Evolutionary conservation across 2,329 filamentous ascomycete genomes (phyloP).

Genomic region (Hymenoscyphus scutula): DNA sequence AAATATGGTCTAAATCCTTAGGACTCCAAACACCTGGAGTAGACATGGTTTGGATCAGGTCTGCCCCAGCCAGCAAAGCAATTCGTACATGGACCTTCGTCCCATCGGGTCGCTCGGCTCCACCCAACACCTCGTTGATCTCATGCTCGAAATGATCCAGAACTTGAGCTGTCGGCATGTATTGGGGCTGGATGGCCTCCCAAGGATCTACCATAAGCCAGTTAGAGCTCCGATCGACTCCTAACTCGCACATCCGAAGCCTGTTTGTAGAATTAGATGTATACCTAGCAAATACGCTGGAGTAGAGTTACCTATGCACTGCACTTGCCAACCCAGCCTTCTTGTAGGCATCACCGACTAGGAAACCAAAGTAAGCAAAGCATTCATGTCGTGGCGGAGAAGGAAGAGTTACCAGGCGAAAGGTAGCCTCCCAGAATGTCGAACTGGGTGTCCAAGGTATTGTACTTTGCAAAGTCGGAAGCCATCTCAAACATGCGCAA

Average conservation of each 20-base stretch:
- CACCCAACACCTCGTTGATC: slow-evolving; percentile 76
- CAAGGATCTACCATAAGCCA: slow-evolving; percentile 87
- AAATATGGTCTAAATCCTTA: slow-evolving; percentile 81
- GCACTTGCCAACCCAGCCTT: slow-evolving; percentile 76
- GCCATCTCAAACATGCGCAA: slow-evolving; percentile 89
- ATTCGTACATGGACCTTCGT: slow-evolving; percentile 64
- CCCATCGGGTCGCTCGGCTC: slow-evolving; percentile 68
- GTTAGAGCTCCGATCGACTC: slow-evolving; percentile 69
- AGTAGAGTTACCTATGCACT: slow-evolving; percentile 55
- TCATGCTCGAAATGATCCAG: slow-evolving; percentile 90
- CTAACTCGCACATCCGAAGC: slow-evolving; percentile 83
- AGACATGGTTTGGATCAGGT: slow-evolving; percentile 54
- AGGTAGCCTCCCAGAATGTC: slow-evolving; percentile 86
- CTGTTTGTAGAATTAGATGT: slow-evolving; percentile 37
- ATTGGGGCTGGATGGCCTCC: slow-evolving; percentile 82
- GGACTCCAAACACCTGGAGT: slow-evolving; percentile 76
- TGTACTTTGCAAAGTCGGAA: slow-evolving; percentile 67
- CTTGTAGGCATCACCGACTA: slow-evolving; percentile 57
- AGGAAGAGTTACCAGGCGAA: slow-evolving; percentile 40
- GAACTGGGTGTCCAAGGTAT: slow-evolving; percentile 58
- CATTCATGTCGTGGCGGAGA: slow-evolving; percentile 44
- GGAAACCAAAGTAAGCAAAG: slow-evolving; percentile 5
- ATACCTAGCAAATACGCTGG: background rate
- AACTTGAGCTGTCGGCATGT: slow-evolving; percentile 84
- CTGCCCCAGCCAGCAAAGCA: slow-evolving; percentile 76